These are phyloP conservation scores for Abortiporus biennis DNA, from an alignment of 1,284 basidiomycete genomes.

Conservation along the genomic window DNA sequence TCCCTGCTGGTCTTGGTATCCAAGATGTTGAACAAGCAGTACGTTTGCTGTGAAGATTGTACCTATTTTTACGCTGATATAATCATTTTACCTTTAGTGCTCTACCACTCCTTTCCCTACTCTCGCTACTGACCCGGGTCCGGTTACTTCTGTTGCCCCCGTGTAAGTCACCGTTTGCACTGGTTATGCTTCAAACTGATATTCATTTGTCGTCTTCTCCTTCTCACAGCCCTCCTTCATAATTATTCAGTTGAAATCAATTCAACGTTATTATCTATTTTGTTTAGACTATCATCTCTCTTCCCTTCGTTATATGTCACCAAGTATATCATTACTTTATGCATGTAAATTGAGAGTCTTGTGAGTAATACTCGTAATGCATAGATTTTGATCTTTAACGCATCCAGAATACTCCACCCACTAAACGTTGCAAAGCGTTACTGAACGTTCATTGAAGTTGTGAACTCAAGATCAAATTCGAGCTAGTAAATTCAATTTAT, in stretches of 20 bases:
- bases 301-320: not conserved
- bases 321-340: no score
- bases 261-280: not conserved
- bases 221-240: not conserved
- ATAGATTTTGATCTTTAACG: no score
- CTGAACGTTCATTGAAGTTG: no score
- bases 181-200: not conserved
- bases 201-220: no score
- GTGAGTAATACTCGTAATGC: no score
- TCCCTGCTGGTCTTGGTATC: constrained; percentile 29
- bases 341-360: no score
- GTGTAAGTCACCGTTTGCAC: constrained; percentile 11
- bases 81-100: constrained; percentile 4
- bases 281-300: not conserved
- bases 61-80: not conserved
- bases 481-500: no score
- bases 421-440: no score
- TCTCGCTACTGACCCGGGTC: constrained; percentile 13
- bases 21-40: constrained; percentile 31
- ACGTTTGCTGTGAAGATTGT: constrained; percentile 1
- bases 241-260: no score
- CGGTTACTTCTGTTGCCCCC: constrained; percentile 16
- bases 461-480: no score
- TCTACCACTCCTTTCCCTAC: constrained; percentile 12
- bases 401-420: no score